A percentile compares a stretch with the other conserved stretches of the same genome.
These are phyloP conservation scores for Coemansia sp. DNA, from an alignment of 192 early-diverging fungal species.

Conservation along the genomic window DNA sequence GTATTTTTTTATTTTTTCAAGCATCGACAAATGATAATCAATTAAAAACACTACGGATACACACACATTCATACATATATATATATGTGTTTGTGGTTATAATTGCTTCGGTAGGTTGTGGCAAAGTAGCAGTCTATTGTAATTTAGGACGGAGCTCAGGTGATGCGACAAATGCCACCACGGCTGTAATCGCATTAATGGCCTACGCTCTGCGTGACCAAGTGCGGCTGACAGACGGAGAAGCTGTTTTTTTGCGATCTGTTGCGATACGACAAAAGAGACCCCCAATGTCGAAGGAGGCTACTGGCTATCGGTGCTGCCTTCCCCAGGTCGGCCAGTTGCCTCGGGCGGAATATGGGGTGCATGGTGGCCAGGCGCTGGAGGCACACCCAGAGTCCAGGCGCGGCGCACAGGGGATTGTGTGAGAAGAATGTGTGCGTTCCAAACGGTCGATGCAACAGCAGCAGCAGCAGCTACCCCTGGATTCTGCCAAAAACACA, in stretches of 20 bases:
- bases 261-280: neutral
- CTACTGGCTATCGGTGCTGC: neutral
- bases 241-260: neutral
- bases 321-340: neutral
- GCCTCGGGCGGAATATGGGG: neutral
- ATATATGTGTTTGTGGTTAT: too few species aligned
- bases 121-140: conserved; percentile 2
- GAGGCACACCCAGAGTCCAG: neutral
- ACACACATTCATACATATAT: too few species aligned
- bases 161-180: neutral
- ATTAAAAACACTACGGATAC: too few species aligned
- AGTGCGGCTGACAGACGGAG: neutral
- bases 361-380: neutral
- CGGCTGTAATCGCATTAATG: neutral
- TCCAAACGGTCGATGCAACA: neutral
- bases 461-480: neutral
- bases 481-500: neutral
- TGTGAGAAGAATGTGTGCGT: neutral
- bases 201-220: neutral
- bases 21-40: too few species aligned
- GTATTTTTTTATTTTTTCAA: too few species aligned
- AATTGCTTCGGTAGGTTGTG: neutral
- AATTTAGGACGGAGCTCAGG: neutral
- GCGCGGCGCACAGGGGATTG: neutral
- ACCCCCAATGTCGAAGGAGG: neutral